Conservation (phyloP, 148 eudicot genomes). For the Persicaria tinctoria region DNA sequence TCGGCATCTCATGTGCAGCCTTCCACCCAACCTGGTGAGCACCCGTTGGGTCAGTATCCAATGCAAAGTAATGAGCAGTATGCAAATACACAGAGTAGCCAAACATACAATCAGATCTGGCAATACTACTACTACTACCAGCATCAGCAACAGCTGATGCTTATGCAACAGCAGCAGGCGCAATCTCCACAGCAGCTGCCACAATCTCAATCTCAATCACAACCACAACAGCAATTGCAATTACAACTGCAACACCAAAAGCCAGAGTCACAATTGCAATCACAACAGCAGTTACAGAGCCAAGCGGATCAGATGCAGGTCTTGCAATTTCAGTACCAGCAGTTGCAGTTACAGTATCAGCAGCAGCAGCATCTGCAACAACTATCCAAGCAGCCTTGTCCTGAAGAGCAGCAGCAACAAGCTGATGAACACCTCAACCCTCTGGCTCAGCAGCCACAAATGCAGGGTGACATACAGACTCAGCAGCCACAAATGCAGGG, state of each 20-base stretch:
- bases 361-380: constrained; percentile 9
- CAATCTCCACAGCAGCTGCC: constrained; percentile 25
- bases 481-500: constrained; percentile 21
- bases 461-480: constrained; percentile 11
- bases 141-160: constrained; percentile 40
- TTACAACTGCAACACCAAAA: constrained; percentile 25
- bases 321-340: constrained; percentile 21
- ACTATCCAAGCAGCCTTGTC: background rate
- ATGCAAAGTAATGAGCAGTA: constrained; percentile 32
- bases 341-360: constrained; percentile 19
- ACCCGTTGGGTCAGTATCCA: constrained; percentile 33
- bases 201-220: constrained; percentile 18
- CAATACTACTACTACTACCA: constrained; percentile 51
- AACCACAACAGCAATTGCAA: constrained; percentile 18
- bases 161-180: constrained; percentile 25
- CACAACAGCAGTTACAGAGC: constrained; percentile 14
- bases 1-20: constrained; percentile 21
- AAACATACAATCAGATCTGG: constrained; percentile 46
- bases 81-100: constrained; percentile 31
- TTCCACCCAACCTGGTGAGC: constrained; percentile 19
- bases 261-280: constrained; percentile 24
- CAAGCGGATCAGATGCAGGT: constrained; percentile 15
- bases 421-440: background rate
- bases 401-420: background rate
- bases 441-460: background rate